Base-by-base conservation (phyloP, 169 alveolate species). In the Plasmodium adleri region DNA sequence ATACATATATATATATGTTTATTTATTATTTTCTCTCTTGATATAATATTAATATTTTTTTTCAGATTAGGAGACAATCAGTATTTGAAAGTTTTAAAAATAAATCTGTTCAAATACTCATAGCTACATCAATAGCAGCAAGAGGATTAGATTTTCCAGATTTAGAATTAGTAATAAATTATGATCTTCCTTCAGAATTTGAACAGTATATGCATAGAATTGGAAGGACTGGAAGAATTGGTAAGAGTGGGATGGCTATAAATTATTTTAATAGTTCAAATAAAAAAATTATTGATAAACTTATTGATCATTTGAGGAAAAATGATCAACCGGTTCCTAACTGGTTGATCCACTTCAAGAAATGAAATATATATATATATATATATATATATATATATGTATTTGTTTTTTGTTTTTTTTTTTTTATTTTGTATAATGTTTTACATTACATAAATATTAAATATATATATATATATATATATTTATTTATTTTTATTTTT, bases 211-310 rank as follows among this genome's bases (percentile, higher is more conserved):
- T 99, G 49, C 99, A 99, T 95, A 94, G 99, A 89, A 98, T 98
- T n/a, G 99, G 99, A 6, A 94, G 99, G 71, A 99, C 99, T 4
- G 99, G 99, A 1, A 88, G 99, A 39, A 99, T 99, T 13, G 99
- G 99, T 2, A 96, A 95, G 63, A 94, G 97, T 26, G 99, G 99
- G 9, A 96, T 98, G 8, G 98, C 99, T 24, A 97, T 98, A 2
- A 96, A 98, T 47, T 96, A 98, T 71, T 96, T 98, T 63, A 96
- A 96, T 86, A 98, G 96, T 72, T 83, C 92, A 54, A 96, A 96
- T 92, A 92, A 94, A 66, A 95, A 97, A 32, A 96, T 96, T 20
- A 88, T 96, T 56, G 94, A 95, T 49, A 97, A 96, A 74, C 91
- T 96, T 43, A 93, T 96, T 13, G 93, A 94, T n/a, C 85, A 93